Base-by-base conservation (phyloP, 1,284 basidiomycete species). In the Porogramme epimiltina region DNA sequence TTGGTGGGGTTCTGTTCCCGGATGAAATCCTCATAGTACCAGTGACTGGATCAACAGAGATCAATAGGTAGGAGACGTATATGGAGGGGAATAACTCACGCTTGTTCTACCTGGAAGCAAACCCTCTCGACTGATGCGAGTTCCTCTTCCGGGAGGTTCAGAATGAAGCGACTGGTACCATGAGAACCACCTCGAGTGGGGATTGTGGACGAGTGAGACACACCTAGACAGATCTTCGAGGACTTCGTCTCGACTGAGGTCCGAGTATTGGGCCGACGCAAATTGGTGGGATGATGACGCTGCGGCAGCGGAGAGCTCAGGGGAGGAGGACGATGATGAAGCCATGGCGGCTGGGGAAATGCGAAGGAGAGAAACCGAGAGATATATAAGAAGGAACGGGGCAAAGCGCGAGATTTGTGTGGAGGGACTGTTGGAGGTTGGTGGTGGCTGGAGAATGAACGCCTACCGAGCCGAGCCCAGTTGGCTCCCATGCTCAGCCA, bases 21-120 rank as follows among this genome's bases (percentile, higher is more conserved):
- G 56, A 99, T 86, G 64, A 98, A 99, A 72, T 99, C 97, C 75
- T 99, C 96, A 68, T 99, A 99, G 73, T 95, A 99, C 97, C 97
- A 99, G 71, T 99, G 96, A 18, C 95, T 97, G 67, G 13, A 3
- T 28, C 42, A 38, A 47, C 48, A 34, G 41, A 19, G 23, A 39
- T 54, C 31, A 46, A 31, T 34, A 13, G 28, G 46, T n/a, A 40
- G 16, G 10, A 4, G 31, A 40, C 49, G 18, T 63, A 42, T 50
- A 55, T 60, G 33, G 54, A 51, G 45, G 46, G 24, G 33, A 43
- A 13, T 28, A 6, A 70, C 93, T 65, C 70, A 97, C 92, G 97
- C 97, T 81, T 98, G 95, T 73, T 99, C 97, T 53, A 98, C 94
- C 74, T 99, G 97, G 75, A 99, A 99, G 74, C 94, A 98, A 65